Conservation (phyloP, 768 basidiomycete species). For the Tephrocybe sp. region DNA sequence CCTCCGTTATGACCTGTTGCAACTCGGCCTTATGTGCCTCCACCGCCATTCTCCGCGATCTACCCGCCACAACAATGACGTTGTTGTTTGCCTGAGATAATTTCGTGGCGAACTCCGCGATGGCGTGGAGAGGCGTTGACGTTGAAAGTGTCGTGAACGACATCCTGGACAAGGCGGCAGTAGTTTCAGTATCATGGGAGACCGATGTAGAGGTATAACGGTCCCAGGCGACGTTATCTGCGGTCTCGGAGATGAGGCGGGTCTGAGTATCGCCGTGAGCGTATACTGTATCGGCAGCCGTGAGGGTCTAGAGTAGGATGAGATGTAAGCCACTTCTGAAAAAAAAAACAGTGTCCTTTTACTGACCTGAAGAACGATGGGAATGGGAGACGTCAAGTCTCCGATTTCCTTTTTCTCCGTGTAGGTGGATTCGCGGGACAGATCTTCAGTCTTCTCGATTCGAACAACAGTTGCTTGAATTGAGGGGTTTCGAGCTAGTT, state of each 20-base stretch:
- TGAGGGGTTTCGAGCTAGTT: constrained; percentile 60
- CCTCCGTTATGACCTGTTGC: constrained; percentile 39
- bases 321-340: not conserved
- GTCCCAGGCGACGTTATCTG: constrained; percentile 80
- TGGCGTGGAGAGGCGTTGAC: constrained; percentile 53
- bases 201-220: constrained; percentile 44
- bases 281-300: constrained; percentile 71
- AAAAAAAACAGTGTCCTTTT: no score
- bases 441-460: constrained; percentile 44
- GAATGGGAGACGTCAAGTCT: constrained; percentile 4
- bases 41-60: constrained; percentile 67
- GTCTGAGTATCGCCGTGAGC: constrained; percentile 62
- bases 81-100: constrained; percentile 35
- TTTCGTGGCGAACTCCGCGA: constrained; percentile 40
- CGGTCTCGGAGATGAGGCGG: constrained; percentile 73
- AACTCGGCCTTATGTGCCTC: constrained; percentile 63
- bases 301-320: constrained; percentile 34
- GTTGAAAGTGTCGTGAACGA: constrained; percentile 53
- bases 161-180: constrained; percentile 46
- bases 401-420: constrained; percentile 21
- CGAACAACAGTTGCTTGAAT: constrained; percentile 75
- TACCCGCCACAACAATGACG: constrained; percentile 65
- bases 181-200: constrained; percentile 25
- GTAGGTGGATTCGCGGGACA: constrained; percentile 29
- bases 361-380: constrained; percentile 32